A percentile compares a stretch with the other conserved stretches of the same genome.
Evolutionary conservation across 2,329 filamentous ascomycete species (phyloP).

Genomic region (Metarhizium album): DNA sequence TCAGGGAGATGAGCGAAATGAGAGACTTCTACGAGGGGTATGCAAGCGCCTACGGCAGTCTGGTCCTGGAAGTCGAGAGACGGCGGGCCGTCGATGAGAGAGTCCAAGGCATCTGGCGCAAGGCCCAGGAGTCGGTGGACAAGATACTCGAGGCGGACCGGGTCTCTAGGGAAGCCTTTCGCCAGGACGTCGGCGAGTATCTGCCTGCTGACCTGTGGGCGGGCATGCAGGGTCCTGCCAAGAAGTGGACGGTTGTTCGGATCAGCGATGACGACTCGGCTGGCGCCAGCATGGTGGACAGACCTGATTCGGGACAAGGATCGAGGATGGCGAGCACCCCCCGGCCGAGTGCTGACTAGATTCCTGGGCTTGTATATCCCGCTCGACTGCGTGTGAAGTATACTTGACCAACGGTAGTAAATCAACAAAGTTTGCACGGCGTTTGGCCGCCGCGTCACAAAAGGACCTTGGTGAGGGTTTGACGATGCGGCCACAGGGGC

Average conservation of each 20-base stretch:
- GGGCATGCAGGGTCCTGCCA: constrained; percentile 53
- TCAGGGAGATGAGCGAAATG: constrained; percentile 68
- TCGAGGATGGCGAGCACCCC: not conserved
- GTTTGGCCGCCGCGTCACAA: too few species aligned
- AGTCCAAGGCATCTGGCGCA: constrained; percentile 62
- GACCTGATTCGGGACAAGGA: constrained; percentile 2
- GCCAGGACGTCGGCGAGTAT: constrained; percentile 73
- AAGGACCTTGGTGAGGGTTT: too few species aligned
- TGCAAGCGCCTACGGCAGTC: constrained; percentile 67
- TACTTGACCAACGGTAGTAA: not conserved
- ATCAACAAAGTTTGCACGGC: too few species aligned
- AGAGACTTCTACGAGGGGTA: constrained; percentile 83
- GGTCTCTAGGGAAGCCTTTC: constrained; percentile 64
- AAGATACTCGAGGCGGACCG: constrained; percentile 64
- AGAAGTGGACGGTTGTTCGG: constrained; percentile 37
- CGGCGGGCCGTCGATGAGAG: constrained; percentile 62
- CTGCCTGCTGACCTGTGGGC: constrained; percentile 84
- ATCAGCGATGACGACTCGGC: constrained; percentile 19
- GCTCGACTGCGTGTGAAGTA: not conserved
- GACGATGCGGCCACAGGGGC: too few species aligned
- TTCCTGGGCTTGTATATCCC: not conserved
- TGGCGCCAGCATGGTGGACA: constrained; percentile 5
- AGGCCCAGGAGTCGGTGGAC: constrained; percentile 67
- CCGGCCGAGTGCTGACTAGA: not conserved
- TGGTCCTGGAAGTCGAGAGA: constrained; percentile 75